phyloP scores from a whole-genome alignment of 2,329 filamentous ascomycete species.

The Botrytis galanthina region DNA sequence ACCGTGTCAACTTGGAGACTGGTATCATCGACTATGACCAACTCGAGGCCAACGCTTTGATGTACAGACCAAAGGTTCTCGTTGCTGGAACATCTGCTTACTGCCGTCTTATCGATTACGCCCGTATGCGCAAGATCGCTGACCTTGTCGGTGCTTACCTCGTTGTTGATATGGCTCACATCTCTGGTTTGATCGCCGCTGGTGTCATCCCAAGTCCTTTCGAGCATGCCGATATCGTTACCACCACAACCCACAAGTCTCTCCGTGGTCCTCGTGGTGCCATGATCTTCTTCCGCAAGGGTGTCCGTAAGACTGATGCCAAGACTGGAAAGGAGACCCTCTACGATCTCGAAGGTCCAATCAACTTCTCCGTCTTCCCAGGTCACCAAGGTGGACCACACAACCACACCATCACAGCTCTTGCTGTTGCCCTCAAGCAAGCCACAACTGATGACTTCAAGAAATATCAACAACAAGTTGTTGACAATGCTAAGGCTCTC shows the following conservation, averaged over 20 bases:
- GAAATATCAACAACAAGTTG: conserved; percentile 87
- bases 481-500: conserved; percentile 89
- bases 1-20: conserved; percentile 83
- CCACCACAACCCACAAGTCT: conserved; percentile 98
- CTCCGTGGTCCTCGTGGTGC: conserved; percentile 94
- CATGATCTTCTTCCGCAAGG: conserved; percentile 99
- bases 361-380: conserved; percentile 99
- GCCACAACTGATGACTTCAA: conserved; percentile 88
- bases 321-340: conserved; percentile 87
- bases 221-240: conserved; percentile 89
- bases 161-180: conserved; percentile 97
- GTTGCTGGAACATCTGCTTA: conserved; percentile 97
- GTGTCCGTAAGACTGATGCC: conserved; percentile 81
- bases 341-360: conserved; percentile 92
- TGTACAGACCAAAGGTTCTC: conserved; percentile 95
- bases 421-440: conserved; percentile 93
- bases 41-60: conserved; percentile 81
- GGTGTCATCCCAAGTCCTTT: conserved; percentile 94
- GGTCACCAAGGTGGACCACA: conserved; percentile 98
- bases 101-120: conserved; percentile 96
- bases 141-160: conserved; percentile 93
- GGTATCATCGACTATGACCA: conserved; percentile 97
- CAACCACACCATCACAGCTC: conserved; percentile 98
- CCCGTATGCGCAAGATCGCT: conserved; percentile 91
- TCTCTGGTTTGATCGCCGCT: conserved; percentile 91